These are phyloP conservation scores for Rubia yunnanensis DNA, from an alignment of 257 asterid genomes.

Conservation along the genomic window DNA sequence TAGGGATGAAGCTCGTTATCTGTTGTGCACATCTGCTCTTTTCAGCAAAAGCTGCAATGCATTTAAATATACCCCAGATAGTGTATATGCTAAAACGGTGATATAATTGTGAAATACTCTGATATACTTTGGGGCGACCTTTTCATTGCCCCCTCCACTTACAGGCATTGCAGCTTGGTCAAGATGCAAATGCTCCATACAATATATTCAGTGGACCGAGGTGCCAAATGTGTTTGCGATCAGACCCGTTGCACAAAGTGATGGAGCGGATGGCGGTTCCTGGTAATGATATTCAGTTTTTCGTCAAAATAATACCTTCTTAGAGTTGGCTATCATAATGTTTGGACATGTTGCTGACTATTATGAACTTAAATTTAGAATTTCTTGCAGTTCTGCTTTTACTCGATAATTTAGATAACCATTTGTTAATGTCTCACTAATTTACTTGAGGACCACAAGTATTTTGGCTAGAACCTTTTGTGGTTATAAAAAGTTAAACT, in stretches of 20 bases:
- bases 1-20: too few species aligned
- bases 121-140: too few species aligned
- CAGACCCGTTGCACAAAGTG: conserved; percentile 63
- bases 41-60: too few species aligned
- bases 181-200: conserved; percentile 48
- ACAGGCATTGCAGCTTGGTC: conserved; percentile 65
- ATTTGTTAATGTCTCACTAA: too few species aligned
- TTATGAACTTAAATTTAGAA: background rate
- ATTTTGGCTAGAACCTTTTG: too few species aligned
- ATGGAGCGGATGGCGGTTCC: conserved; percentile 61
- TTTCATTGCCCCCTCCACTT: conserved; percentile 1
- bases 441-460: too few species aligned
- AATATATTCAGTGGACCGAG: conserved; percentile 52
- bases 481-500: background rate
- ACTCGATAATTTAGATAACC: too few species aligned
- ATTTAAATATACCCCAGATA: too few species aligned
- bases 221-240: conserved; percentile 70
- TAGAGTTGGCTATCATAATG: background rate
- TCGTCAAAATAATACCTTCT: background rate
- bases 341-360: background rate
- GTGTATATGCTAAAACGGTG: too few species aligned
- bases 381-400: too few species aligned
- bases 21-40: too few species aligned
- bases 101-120: too few species aligned
- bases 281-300: conserved; percentile 28